A percentile compares a stretch with the other conserved stretches of the same genome.
Conservation (phyloP, 2,329 filamentous ascomycete genomes). For the Exophiala calicioides region DNA sequence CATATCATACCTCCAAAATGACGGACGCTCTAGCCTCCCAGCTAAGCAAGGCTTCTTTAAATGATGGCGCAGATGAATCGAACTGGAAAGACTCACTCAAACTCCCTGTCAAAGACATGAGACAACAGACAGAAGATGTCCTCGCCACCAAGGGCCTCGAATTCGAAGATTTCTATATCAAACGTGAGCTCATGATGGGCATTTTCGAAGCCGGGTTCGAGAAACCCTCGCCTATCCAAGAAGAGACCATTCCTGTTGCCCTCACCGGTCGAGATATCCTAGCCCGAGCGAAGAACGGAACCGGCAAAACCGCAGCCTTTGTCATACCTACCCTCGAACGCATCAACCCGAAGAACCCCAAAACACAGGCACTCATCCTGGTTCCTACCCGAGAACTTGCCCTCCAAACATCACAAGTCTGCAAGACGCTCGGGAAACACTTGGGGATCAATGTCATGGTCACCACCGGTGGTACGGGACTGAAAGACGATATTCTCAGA, state of each 20-base stretch:
- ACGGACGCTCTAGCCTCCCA: conserved; percentile 43
- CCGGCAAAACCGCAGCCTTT: conserved; percentile 96
- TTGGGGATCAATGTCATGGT: conserved; percentile 99
- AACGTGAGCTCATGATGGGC: conserved; percentile 94
- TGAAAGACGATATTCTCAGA: conserved; percentile 96
- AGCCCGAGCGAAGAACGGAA: conserved; percentile 96
- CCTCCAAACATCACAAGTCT: conserved; percentile 97
- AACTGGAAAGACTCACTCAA: conserved; percentile 51
- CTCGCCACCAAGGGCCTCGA: conserved; percentile 96
- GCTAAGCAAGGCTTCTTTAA: conserved; percentile 46
- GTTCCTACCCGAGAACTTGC: conserved; percentile 96
- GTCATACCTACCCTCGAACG: conserved; percentile 93
- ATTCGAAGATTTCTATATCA: conserved; percentile 95
- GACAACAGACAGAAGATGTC: conserved; percentile 70
- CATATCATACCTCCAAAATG: conserved; percentile 13
- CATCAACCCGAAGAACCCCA: conserved; percentile 94
- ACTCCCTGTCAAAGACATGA: conserved; percentile 49
- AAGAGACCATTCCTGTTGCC: conserved; percentile 97
- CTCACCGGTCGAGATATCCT: conserved; percentile 93
- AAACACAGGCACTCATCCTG: conserved; percentile 94
- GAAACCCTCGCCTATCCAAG: conserved; percentile 97
- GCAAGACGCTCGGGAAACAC: conserved; percentile 97
- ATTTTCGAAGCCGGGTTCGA: conserved; percentile 99
- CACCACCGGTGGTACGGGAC: conserved; percentile 89
- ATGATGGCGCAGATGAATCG: conserved; percentile 41